Conservation (phyloP, 208 protist genomes). For the Trypanosoma caninum region DNA sequence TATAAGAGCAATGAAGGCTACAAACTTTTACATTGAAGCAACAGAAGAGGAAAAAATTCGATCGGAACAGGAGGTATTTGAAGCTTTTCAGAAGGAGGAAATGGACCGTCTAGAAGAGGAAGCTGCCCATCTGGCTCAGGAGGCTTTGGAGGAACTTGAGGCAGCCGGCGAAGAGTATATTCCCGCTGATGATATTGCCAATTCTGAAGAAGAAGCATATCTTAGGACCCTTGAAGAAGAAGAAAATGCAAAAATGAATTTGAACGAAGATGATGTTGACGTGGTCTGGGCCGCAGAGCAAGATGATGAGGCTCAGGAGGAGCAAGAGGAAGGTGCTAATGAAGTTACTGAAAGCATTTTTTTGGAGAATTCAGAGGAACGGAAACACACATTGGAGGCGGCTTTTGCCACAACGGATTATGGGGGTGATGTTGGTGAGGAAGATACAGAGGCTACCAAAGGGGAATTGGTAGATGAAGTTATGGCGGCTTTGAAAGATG, state of each 20-base stretch:
- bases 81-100: constrained; percentile 27
- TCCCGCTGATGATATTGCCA: constrained; percentile 12
- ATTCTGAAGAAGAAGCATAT: constrained; percentile 24
- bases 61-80: constrained; percentile 25
- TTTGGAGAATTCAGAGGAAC: constrained; percentile 24
- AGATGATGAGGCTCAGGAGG: too few relatives aligned
- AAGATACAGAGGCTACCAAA: constrained; percentile 20
- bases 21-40: constrained; percentile 30
- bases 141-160: constrained; percentile 32
- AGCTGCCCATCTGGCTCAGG: constrained; percentile 26
- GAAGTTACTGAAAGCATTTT: constrained; percentile 11
- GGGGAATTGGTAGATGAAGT: constrained; percentile 18
- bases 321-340: constrained; percentile 3
- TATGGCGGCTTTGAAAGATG: constrained; percentile 22
- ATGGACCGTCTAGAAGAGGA: constrained; percentile 33
- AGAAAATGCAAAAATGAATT: constrained; percentile 14
- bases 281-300: constrained; percentile 9
- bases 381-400: constrained; percentile 8
- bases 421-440: constrained; percentile 20
- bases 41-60: constrained; percentile 25
- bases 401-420: constrained; percentile 21
- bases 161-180: constrained; percentile 32
- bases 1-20: constrained; percentile 25
- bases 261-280: constrained; percentile 33
- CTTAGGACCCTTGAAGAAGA: constrained; percentile 26